Evolutionary conservation across 108 stramenopile species (phyloP), one percentile per base, ranked within the genome.

Genomic region (Nitzschia inconspicua): DNA sequence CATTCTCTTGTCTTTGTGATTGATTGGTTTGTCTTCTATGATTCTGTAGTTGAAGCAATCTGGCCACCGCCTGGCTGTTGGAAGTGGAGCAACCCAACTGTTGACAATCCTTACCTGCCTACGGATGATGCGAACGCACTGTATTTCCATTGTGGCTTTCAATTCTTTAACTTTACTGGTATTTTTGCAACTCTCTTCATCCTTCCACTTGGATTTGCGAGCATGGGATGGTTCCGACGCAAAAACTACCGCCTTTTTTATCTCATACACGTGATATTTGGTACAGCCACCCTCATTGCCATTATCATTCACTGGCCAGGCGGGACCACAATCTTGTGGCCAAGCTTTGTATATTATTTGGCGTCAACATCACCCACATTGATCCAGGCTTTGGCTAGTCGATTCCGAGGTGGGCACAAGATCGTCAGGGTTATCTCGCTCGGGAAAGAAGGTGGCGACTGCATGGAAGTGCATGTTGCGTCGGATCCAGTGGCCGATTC

Each of bases 261-360:
- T 66, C 13, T 35, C 20, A 53, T 3, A 22, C 63, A 64, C 51
- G 50, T 64, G 9, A 52, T 37, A 3, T 64, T 35, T 47, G 63
- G 51, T 18, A 39, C 51, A 4, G 7, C 39, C 14, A 40, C 27
- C 3, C 16, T 64, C 3, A 6, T 53, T 13, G 36, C n/a, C 2
- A 40, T 25, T 4, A 5, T 39, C 50, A 7, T 64, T 19, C 63
- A 64, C 25, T 23, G 19, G 35, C 10, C n/a, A 4, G 23, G 7
- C 25, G 14, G 25, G 4, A 26, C 24, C 2, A 3, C 20, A 14
- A 53, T 40, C 51, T 14, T 64, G 5, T 37, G 54, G 9, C 79
- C 79, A 24, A 72, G 75, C 25, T 9, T 73, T 3, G 26, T 68
- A 18, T 71, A 72, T 49, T 80, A 80, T 28, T 18, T 73, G 22